Evolutionary conservation across 805 yeast genomes (phyloP).

Genomic region (Wickerhamiella galacta): DNA sequence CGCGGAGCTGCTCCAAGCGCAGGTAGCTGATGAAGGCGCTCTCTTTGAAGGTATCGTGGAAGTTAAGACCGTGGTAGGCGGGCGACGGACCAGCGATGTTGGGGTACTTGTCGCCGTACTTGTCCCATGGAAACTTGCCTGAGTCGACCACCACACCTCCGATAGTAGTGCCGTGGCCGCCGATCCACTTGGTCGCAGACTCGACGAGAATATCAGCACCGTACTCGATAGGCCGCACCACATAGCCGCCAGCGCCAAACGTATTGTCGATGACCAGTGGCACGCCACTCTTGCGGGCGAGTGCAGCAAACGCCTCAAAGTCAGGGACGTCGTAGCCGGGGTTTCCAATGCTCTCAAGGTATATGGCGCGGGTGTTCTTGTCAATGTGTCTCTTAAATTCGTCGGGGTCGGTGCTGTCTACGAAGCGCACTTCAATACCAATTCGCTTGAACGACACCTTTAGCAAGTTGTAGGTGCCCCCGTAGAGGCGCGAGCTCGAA

Average conservation of each 20-base stretch:
- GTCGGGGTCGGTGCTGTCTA: conserved; percentile 58
- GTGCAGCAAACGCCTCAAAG: conserved; percentile 53
- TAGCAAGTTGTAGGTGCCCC: conserved; percentile 94
- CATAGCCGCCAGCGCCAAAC: conserved; percentile 90
- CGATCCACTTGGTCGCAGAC: conserved; percentile 96
- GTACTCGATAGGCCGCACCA: conserved; percentile 65
- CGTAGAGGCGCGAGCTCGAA: conserved; percentile 74
- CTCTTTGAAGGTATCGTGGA: conserved; percentile 48
- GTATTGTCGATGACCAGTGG: conserved; percentile 93
- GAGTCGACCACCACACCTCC: conserved; percentile 60
- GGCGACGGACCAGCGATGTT: conserved; percentile 82
- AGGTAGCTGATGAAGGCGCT: conserved; percentile 13
- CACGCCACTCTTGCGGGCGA: conserved; percentile 74
- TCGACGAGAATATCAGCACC: conserved; percentile 89
- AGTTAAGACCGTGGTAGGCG: conserved; percentile 80
- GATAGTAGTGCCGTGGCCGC: conserved; percentile 91
- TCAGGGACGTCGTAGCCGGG: conserved; percentile 89
- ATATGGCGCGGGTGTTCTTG: conserved; percentile 75
- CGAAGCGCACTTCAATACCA: conserved; percentile 76
- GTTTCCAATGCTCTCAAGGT: conserved; percentile 81
- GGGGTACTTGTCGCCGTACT: conserved; percentile 76
- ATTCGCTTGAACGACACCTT: conserved; percentile 79
- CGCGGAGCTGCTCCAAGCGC: conserved; percentile 33
- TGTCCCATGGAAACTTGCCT: conserved; percentile 84
- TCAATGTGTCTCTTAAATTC: conserved; percentile 62